Evolutionary conservation across 2,329 filamentous ascomycete genomes (phyloP).

Genomic region (Colletotrichum zoysiae): DNA sequence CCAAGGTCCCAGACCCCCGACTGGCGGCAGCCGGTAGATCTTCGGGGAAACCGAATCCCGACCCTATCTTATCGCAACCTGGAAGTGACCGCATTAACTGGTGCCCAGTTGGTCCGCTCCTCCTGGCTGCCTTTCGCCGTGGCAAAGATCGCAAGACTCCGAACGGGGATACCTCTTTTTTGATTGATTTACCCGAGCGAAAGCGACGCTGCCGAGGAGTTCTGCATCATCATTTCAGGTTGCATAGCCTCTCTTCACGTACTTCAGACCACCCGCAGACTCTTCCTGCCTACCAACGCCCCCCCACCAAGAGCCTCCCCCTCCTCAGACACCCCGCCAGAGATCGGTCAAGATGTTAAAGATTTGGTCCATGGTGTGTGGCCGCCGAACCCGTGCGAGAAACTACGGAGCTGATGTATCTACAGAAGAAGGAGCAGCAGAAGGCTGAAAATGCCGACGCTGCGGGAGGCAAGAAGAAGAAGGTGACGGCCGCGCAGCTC

Average conservation of each 20-base stretch:
- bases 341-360: constrained; percentile 83
- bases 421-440: constrained; percentile 94
- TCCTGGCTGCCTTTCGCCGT: constrained; percentile 30
- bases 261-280: background rate
- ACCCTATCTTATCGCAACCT: constrained; percentile 39
- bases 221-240: background rate
- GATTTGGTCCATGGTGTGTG: constrained; percentile 96
- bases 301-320: constrained; percentile 35
- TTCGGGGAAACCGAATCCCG: constrained; percentile 22
- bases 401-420: constrained; percentile 38
- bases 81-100: constrained; percentile 42
- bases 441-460: constrained; percentile 88
- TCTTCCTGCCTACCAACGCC: constrained; percentile 1
- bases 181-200: constrained; percentile 1
- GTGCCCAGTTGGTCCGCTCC: constrained; percentile 33
- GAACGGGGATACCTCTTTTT: background rate
- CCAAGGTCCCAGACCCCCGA: background rate
- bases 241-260: background rate
- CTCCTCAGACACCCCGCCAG: constrained; percentile 22
- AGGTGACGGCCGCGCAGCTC: constrained; percentile 95
- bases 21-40: constrained; percentile 26
- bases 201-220: background rate
- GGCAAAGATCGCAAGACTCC: constrained; percentile 37
- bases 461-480: constrained; percentile 90
- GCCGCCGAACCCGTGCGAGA: background rate